phyloP scores from a whole-genome alignment of 345 rosid genomes.

The Hirschfeldia incana region DNA sequence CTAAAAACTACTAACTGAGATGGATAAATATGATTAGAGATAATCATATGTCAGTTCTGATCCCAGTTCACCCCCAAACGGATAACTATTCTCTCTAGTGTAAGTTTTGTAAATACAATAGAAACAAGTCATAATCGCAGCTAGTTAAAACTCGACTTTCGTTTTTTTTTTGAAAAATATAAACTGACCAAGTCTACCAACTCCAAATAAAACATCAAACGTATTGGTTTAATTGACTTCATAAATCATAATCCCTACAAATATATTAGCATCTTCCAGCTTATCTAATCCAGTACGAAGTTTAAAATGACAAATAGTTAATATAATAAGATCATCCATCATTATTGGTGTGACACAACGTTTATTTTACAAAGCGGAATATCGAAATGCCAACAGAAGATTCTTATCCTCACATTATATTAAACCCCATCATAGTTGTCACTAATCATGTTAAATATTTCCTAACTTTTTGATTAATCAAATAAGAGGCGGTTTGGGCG shows the following conservation, averaged over 20 bases:
- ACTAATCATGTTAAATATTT: conserved; percentile 11
- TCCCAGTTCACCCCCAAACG: not conserved
- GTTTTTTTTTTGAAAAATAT: not conserved
- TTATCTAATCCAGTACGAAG: conserved; percentile 28
- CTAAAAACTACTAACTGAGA: not conserved
- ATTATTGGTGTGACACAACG: conserved; percentile 37
- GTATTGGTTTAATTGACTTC: not conserved
- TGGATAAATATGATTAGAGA: not conserved
- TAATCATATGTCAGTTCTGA: not conserved
- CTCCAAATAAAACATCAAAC: not conserved
- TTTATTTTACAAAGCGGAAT: not conserved
- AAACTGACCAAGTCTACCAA: not conserved
- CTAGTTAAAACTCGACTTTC: not conserved
- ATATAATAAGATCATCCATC: conserved; percentile 10
- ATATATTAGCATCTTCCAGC: conserved; percentile 1
- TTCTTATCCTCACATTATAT: conserved; percentile 32
- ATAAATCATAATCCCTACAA: not conserved
- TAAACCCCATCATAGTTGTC: conserved; percentile 32
- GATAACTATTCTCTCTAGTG: not conserved
- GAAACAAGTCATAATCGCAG: not conserved
- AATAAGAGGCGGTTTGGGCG: conserved; percentile 38
- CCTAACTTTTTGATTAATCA: conserved; percentile 14
- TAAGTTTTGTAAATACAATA: not conserved
- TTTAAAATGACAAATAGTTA: not conserved
- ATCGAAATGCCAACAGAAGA: conserved; percentile 27